Conservation (phyloP, 495 filamentous ascomycete species). For the Hypoxylon crocopeplum region DNA sequence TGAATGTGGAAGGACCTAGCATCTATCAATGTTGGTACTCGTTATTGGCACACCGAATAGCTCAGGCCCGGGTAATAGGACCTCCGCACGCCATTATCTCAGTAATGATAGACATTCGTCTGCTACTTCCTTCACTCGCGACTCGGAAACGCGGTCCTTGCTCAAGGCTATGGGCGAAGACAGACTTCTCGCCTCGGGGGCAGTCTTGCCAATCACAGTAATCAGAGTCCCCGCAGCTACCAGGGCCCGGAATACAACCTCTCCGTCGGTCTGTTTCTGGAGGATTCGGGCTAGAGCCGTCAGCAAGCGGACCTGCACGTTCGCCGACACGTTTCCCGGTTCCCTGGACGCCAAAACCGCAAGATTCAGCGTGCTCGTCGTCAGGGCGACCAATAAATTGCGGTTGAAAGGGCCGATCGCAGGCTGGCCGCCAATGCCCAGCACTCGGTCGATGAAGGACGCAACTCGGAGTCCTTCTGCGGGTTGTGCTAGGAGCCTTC, state of each 20-base stretch:
- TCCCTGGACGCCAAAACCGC: constrained; percentile 62
- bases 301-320: constrained; percentile 38
- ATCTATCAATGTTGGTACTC: background rate
- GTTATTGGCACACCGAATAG: background rate
- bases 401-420: constrained; percentile 68
- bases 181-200: constrained; percentile 47
- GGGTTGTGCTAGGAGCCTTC: constrained; percentile 61
- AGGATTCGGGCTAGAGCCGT: constrained; percentile 67
- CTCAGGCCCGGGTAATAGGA: background rate
- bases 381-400: constrained; percentile 80
- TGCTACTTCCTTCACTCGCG: constrained; percentile 63
- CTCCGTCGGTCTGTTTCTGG: constrained; percentile 70
- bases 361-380: constrained; percentile 87
- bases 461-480: constrained; percentile 60
- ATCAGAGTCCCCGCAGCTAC: constrained; percentile 84
- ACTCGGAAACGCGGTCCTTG: constrained; percentile 50
- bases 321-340: constrained; percentile 31
- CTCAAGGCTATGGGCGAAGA: constrained; percentile 31
- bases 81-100: constrained; percentile 10
- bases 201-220: constrained; percentile 55
- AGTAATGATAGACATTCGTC: constrained; percentile 65
- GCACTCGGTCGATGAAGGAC: constrained; percentile 46
- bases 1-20: too few relatives aligned
- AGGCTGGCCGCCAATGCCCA: constrained; percentile 56
- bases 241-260: constrained; percentile 81